Evolutionary conservation across 2,329 filamentous ascomycete species (phyloP).

Genomic region (Talaromyces marneffei): DNA sequence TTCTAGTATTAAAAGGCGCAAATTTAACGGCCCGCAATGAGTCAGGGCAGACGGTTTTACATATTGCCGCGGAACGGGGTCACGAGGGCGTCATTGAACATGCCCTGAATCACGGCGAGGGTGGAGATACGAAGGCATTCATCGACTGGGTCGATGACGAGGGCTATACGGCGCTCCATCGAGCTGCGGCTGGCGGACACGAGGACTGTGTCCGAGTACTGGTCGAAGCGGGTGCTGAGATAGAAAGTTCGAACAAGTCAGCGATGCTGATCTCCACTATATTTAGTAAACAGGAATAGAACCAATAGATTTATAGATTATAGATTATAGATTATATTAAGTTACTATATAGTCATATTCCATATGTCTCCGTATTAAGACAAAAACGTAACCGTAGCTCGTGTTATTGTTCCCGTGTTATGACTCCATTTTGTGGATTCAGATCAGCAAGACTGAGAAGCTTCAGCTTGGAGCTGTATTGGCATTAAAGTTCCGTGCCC

Average conservation of each 20-base stretch:
- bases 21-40: slow-evolving; percentile 28
- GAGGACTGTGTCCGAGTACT: slow-evolving; percentile 4
- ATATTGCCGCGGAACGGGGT: not conserved
- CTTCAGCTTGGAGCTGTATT: not conserved
- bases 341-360: too few species aligned
- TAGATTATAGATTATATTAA: not conserved
- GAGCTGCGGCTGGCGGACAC: slow-evolving; percentile 14
- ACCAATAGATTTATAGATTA: not conserved
- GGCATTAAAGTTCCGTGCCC: not conserved
- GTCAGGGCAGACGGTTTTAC: not conserved
- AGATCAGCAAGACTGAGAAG: too few species aligned
- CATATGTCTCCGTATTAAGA: not conserved
- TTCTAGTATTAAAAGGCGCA: not conserved
- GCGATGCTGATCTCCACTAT: not conserved
- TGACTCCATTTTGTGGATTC: not conserved
- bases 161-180: slow-evolving; percentile 13
- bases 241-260: not conserved
- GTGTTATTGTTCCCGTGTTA: not conserved
- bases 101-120: not conserved
- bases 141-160: not conserved
- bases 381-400: not conserved
- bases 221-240: slow-evolving; percentile 5
- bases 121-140: slow-evolving; percentile 40
- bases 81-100: not conserved
- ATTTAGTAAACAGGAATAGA: not conserved